Conservation (phyloP, 2,329 filamentous ascomycete species). For the Colletotrichum sp. region DNA sequence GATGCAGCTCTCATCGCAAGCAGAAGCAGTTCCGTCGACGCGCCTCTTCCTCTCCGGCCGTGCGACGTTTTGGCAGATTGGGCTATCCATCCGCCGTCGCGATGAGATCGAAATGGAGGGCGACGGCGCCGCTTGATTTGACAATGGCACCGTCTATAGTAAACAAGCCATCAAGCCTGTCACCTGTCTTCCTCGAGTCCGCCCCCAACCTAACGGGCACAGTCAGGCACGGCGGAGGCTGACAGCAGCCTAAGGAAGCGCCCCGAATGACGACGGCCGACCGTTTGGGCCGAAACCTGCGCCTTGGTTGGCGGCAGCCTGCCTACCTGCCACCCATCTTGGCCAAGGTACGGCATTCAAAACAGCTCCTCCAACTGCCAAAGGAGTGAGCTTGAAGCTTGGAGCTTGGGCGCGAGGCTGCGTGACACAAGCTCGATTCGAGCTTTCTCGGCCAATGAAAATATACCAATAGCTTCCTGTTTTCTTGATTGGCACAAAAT, state of each 20-base stretch:
- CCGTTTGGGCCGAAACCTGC: constrained; percentile 13
- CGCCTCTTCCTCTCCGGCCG: not conserved
- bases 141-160: constrained; percentile 30
- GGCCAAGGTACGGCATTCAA: not conserved
- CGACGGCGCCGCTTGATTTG: constrained; percentile 31
- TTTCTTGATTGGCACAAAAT: constrained; percentile 8
- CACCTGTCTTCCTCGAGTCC: constrained; percentile 3
- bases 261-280: not conserved
- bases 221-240: constrained; percentile 31
- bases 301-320: constrained; percentile 1
- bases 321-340: not conserved
- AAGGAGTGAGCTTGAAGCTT: not conserved
- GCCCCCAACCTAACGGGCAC: not conserved
- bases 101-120: constrained; percentile 31
- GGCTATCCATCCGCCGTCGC: constrained; percentile 24
- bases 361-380: not conserved
- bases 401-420: constrained; percentile 15
- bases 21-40: not conserved
- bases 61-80: not conserved
- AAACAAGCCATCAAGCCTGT: constrained; percentile 17
- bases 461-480: not conserved
- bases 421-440: constrained; percentile 2
- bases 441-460: not conserved
- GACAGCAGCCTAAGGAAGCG: constrained; percentile 26
- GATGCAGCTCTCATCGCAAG: not conserved